Conservation (phyloP, 2,329 filamentous ascomycete genomes). For the Mycocentrospora acerina region DNA sequence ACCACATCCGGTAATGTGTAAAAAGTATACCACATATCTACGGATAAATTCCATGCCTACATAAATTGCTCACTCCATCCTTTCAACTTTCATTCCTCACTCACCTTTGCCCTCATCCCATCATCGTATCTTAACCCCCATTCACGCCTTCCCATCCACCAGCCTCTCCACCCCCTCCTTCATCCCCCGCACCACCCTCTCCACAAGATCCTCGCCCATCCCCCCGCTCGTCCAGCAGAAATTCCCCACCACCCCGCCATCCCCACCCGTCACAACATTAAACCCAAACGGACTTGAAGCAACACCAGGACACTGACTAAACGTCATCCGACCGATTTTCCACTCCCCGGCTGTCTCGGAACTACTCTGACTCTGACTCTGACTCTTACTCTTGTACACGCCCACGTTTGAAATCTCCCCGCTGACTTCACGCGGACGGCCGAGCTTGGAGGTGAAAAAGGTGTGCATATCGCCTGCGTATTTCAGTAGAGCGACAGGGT, state of each 20-base stretch:
- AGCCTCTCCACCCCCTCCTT: too few species aligned
- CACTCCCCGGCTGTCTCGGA: conserved; percentile 13
- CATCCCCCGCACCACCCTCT: too few species aligned
- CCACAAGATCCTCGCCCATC: too few species aligned
- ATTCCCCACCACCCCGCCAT: conserved; percentile 45
- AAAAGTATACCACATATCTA: too few species aligned
- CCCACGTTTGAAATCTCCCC: conserved; percentile 54
- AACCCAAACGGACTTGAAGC: conserved; percentile 42
- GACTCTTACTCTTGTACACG: conserved; percentile 23
- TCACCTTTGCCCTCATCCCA: too few species aligned
- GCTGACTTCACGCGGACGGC: conserved; percentile 39
- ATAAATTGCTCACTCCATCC: too few species aligned
- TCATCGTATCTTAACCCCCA: too few species aligned
- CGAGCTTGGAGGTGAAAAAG: conserved; percentile 41
- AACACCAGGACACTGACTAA: conserved; percentile 48
- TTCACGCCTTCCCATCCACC: too few species aligned
- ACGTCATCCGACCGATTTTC: conserved; percentile 45
- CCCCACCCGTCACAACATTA: conserved; percentile 47
- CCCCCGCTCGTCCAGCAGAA: conserved; percentile 49
- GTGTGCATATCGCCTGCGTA: conserved; percentile 45
- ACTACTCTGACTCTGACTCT: too few species aligned
- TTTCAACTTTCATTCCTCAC: too few species aligned
- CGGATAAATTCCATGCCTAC: too few species aligned
- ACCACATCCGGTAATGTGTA: too few species aligned
- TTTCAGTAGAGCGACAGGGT: conserved; percentile 41